Conservation (phyloP, 2,329 filamentous ascomycete genomes). For the Sclerotinia spermophila region DNA sequence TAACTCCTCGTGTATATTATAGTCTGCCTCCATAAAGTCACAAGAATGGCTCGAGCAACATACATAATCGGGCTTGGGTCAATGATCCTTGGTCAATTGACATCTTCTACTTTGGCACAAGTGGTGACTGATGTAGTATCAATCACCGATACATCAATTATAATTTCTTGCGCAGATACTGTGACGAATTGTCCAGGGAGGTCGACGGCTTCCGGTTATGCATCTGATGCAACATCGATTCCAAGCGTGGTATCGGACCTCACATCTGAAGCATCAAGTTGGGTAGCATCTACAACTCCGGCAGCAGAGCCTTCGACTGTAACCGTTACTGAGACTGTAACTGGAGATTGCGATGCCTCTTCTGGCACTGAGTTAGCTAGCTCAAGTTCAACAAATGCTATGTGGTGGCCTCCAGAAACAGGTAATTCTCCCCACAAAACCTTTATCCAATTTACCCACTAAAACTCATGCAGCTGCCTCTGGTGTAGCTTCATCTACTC, state of each 20-base stretch:
- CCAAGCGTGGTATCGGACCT: not conserved
- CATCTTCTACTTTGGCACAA: not conserved
- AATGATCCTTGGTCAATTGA: conserved; percentile 4
- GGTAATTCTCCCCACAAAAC: not conserved
- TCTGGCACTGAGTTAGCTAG: not conserved
- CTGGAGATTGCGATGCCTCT: not conserved
- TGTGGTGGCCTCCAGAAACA: not conserved
- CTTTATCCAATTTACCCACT: not conserved
- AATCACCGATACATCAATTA: conserved; percentile 5
- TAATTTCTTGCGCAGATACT: conserved; percentile 13
- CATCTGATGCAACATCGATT: not conserved
- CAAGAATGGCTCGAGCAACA: conserved; percentile 2
- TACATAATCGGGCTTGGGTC: not conserved
- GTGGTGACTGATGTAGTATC: conserved; percentile 3
- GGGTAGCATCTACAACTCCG: not conserved
- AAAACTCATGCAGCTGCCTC: not conserved
- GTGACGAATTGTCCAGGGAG: conserved; percentile 14
- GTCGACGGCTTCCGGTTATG: not conserved
- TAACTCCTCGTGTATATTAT: not conserved
- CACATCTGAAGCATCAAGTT: not conserved
- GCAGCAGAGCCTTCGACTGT: not conserved
- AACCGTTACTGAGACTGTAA: conserved; percentile 7
- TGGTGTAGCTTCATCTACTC: not conserved
- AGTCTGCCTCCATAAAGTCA: not conserved
- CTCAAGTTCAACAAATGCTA: not conserved